Percentiles rank a stretch among this genome's conserved stretches.
phyloP scores from a whole-genome alignment of 2,329 filamentous ascomycete genomes.

The Corynespora cassiicola region DNA sequence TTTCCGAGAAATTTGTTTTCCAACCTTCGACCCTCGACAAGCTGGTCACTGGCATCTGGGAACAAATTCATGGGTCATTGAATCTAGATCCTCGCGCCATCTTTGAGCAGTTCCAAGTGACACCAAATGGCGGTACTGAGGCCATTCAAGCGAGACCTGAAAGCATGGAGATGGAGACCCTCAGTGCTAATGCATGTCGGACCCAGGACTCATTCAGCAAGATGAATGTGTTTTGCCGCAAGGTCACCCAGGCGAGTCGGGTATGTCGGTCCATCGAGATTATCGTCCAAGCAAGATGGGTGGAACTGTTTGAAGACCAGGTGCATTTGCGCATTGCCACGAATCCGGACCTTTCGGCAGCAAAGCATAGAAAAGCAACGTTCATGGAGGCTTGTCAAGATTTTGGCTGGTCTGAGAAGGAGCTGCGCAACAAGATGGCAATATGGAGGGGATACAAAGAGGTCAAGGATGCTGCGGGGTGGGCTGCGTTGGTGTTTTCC shows the following conservation, averaged over 20 bases:
- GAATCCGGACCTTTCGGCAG: slow-evolving; percentile 49
- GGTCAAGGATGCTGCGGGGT: slow-evolving; percentile 64
- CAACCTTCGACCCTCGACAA: slow-evolving; percentile 58
- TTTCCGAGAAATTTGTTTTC: slow-evolving; percentile 48
- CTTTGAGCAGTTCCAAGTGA: slow-evolving; percentile 38
- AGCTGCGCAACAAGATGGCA: slow-evolving; percentile 59
- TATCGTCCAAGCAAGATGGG: slow-evolving; percentile 64
- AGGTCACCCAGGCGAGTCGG: slow-evolving; percentile 58
- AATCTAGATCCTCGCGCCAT: slow-evolving; percentile 48
- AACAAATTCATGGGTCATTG: slow-evolving; percentile 54
- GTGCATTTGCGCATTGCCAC: slow-evolving; percentile 51
- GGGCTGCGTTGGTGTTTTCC: slow-evolving; percentile 63
- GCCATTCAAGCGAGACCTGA: slow-evolving; percentile 17
- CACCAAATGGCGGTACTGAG: slow-evolving; percentile 20
- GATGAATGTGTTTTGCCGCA: slow-evolving; percentile 53
- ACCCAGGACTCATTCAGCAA: slow-evolving; percentile 41
- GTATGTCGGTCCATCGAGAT: slow-evolving; percentile 65
- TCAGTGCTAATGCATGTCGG: slow-evolving; percentile 14
- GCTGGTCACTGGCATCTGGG: slow-evolving; percentile 58
- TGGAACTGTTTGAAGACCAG: slow-evolving; percentile 61
- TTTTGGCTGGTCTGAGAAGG: slow-evolving; percentile 64
- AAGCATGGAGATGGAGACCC: slow-evolving; percentile 14
- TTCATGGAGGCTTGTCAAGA: slow-evolving; percentile 61
- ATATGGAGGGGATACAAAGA: slow-evolving; percentile 67
- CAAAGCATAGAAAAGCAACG: slow-evolving; percentile 59